Evolutionary conservation across 768 basidiomycete species (phyloP).

Genomic region (Stropharia rugosoannulata): DNA sequence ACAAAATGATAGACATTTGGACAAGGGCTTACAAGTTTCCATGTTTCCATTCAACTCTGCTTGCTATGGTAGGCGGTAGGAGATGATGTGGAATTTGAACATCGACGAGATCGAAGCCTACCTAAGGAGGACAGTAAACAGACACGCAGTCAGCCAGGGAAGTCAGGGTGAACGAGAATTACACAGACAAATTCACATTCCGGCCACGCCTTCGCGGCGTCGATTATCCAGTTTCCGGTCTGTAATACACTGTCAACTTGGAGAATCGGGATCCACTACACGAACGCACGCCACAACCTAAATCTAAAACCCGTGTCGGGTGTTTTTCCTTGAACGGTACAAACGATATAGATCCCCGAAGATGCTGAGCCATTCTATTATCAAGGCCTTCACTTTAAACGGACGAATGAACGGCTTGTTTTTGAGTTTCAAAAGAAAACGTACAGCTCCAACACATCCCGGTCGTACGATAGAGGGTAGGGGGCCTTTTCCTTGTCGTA

Average conservation of each 20-base stretch:
- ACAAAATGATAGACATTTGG: neutral
- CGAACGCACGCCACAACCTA: slow-evolving; percentile 71
- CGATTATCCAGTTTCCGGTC: slow-evolving; percentile 72
- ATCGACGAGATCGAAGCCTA: slow-evolving; percentile 79
- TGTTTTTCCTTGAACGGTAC: slow-evolving; percentile 48
- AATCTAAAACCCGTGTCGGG: slow-evolving; percentile 59
- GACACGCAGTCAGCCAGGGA: neutral
- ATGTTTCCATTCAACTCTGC: slow-evolving; percentile 69
- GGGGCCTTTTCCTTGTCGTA: slow-evolving; percentile 77
- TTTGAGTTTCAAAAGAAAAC: slow-evolving; percentile 22
- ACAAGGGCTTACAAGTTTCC: slow-evolving; percentile 64
- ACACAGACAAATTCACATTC: slow-evolving; percentile 58
- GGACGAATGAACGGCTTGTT: neutral
- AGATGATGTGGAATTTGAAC: slow-evolving; percentile 61
- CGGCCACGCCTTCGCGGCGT: slow-evolving; percentile 72
- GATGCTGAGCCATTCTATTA: slow-evolving; percentile 44
- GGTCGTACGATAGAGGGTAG: slow-evolving; percentile 75
- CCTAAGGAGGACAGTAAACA: slow-evolving; percentile 34
- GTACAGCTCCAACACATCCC: slow-evolving; percentile 66
- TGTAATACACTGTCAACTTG: slow-evolving; percentile 22
- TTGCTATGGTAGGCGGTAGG: slow-evolving; percentile 49
- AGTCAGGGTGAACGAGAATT: neutral
- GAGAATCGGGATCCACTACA: neutral
- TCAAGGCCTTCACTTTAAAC: slow-evolving; percentile 52
- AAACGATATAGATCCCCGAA: slow-evolving; percentile 59